Percentiles rank a stretch among this genome's conserved stretches.
phyloP scores from a whole-genome alignment of 495 filamentous ascomycete species.

The Xylaria intraflava region DNA sequence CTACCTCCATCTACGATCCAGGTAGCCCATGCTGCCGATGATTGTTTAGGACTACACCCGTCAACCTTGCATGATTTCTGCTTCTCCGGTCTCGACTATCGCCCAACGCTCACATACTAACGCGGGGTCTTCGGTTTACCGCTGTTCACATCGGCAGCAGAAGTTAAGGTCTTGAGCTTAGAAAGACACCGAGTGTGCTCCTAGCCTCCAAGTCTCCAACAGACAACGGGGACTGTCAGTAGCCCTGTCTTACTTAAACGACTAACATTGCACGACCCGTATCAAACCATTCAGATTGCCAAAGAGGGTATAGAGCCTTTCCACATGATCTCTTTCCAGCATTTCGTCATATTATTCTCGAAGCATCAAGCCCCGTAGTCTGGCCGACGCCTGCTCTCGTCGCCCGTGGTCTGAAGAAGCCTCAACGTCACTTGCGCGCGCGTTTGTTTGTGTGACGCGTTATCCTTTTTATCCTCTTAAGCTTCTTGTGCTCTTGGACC shows the following conservation, averaged over 20 bases:
- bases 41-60: conserved; percentile 23
- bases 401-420: conserved; percentile 16
- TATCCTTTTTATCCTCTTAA: conserved; percentile 7
- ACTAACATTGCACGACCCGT: conserved; percentile 26
- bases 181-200: conserved; percentile 24
- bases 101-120: not conserved
- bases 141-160: not conserved
- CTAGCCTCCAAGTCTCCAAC: conserved; percentile 15
- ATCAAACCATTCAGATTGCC: conserved; percentile 17
- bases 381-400: conserved; percentile 22
- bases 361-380: conserved; percentile 28
- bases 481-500: conserved; percentile 3
- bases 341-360: conserved; percentile 18
- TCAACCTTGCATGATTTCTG: conserved; percentile 20
- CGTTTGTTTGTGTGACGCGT: conserved; percentile 7
- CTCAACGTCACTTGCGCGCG: conserved; percentile 9
- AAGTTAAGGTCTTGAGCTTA: not conserved
- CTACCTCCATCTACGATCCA: not conserved
- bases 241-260: conserved; percentile 30
- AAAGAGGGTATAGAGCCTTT: conserved; percentile 26
- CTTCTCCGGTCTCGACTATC: conserved; percentile 10
- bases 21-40: conserved; percentile 10
- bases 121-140: not conserved
- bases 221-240: conserved; percentile 20
- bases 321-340: conserved; percentile 12